Base-by-base conservation (phyloP, 225 moss, liverwort and hornwort species). In the Takakia lepidozioides region DNA sequence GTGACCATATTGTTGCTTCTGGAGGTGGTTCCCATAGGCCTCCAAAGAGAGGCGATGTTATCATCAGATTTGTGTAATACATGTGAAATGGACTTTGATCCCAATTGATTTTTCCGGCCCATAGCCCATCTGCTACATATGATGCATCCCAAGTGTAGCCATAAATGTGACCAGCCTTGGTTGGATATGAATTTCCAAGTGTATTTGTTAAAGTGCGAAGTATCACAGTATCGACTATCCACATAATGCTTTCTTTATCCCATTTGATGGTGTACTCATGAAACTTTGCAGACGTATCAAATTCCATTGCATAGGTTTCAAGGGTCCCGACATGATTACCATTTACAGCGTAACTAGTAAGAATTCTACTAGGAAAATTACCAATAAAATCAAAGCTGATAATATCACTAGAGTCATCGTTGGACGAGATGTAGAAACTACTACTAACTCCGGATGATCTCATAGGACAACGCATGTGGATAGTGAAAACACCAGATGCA, bases 261-360 rank as follows among this genome's bases (percentile, higher is more conserved):
- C 81, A 81, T 53, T 69, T 81, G 72, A 81, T 81, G 32, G 81
- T 72, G 51, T 76, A 81, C 3, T 64, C 48, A 53, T 81, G 81
- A 24, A 76, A 66, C 0, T 54, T 62, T 2, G 2, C 1, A 1
- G 76, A 68, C 1, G 69, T 81, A 34, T 81, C 81, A 45, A 81
- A 76, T 6, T 18, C 49, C 71, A 72, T 72, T 10, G 68, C 54
- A 13, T 69, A 71, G 5, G 71, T 72, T 37, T 58, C 49, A 10
- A 67, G 81, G 9, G 63, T 81, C 19, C 64, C 58, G 22, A 39
- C 29, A 49, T 75, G 71, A 43, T 72, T 28, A 25, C 76, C 81
- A 3, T 59, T 43, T 18, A 81, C 81, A 10, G 76, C 81, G 29
- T 71, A 81, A 1, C 60, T 48, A 0, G 81, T 81, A 39, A 81